Evolutionary conservation across 805 yeast species (phyloP).

Genomic region (Candida endomychidarum): DNA sequence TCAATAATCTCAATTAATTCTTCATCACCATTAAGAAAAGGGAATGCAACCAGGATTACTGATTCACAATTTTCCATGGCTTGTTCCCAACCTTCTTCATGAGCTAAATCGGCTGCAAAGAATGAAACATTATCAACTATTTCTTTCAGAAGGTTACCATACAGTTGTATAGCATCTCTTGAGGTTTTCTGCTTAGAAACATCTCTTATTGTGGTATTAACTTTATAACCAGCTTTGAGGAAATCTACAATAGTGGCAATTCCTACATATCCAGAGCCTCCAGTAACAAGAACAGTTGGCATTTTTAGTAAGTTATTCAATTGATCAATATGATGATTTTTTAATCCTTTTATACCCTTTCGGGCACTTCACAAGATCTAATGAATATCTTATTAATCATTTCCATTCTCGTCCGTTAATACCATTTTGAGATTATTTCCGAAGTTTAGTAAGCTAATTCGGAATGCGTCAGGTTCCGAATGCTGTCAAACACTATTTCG

Average conservation of each 20-base stretch:
- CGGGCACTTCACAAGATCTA: too few relatives aligned
- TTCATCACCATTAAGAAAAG: conserved; percentile 5
- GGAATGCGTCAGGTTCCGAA: too few relatives aligned
- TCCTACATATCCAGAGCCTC: conserved; percentile 15
- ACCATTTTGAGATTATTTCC: too few relatives aligned
- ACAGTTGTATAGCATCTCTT: conserved; percentile 1
- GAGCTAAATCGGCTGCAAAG: conserved; percentile 13
- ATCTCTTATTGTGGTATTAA: conserved; percentile 16
- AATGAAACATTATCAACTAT: neutral
- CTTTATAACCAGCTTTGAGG: conserved; percentile 13
- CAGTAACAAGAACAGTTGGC: conserved; percentile 15
- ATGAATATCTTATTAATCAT: too few relatives aligned
- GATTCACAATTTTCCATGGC: conserved; percentile 11
- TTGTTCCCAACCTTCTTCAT: conserved; percentile 15
- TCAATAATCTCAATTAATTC: neutral
- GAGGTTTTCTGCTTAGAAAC: conserved; percentile 1
- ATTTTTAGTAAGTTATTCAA: neutral
- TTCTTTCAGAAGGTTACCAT: neutral
- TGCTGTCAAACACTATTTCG: too few relatives aligned
- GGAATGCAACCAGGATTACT: conserved; percentile 13
- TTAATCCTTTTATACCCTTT: too few relatives aligned
- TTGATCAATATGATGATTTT: conserved; percentile 2
- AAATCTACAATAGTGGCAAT: conserved; percentile 10
- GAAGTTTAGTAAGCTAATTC: too few relatives aligned
- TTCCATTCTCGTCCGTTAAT: too few relatives aligned